These are phyloP conservation scores for Chalciporus piperatus DNA, from an alignment of 768 basidiomycete genomes.

Conservation along the genomic window DNA sequence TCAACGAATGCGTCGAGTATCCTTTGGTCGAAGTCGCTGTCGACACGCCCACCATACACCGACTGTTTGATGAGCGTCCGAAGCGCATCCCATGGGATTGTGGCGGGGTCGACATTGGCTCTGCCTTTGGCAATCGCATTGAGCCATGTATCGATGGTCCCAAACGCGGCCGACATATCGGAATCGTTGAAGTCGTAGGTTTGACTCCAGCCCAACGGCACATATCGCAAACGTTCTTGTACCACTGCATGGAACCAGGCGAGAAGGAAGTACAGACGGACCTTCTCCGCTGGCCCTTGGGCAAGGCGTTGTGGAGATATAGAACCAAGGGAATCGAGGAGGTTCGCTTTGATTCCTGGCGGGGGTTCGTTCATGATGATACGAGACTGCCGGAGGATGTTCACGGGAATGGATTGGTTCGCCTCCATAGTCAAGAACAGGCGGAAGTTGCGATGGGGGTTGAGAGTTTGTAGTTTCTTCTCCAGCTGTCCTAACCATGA, in stretches of 20 bases:
- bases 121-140: constrained; percentile 76
- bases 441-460: constrained; percentile 88
- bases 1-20: constrained; percentile 94
- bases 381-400: constrained; percentile 92
- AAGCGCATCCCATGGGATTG: constrained; percentile 95
- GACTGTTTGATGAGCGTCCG: constrained; percentile 92
- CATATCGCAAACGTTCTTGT: constrained; percentile 94
- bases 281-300: constrained; percentile 90
- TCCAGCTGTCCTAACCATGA: constrained; percentile 95
- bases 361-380: constrained; percentile 99
- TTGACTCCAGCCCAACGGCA: constrained; percentile 96
- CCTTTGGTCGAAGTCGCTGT: constrained; percentile 93
- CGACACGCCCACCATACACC: constrained; percentile 91
- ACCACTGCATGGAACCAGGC: constrained; percentile 99
- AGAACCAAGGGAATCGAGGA: constrained; percentile 81
- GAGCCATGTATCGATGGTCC: constrained; percentile 92
- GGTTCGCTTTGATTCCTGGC: constrained; percentile 94
- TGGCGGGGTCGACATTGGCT: constrained; percentile 87
- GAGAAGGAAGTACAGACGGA: constrained; percentile 90
- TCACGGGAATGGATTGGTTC: constrained; percentile 91
- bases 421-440: constrained; percentile 99
- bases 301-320: constrained; percentile 70
- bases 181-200: constrained; percentile 99
- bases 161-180: constrained; percentile 90
- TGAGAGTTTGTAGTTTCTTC: constrained; percentile 92